Base-by-base conservation (phyloP, 768 basidiomycete species). In the Cyclocybe cylindracea region DNA sequence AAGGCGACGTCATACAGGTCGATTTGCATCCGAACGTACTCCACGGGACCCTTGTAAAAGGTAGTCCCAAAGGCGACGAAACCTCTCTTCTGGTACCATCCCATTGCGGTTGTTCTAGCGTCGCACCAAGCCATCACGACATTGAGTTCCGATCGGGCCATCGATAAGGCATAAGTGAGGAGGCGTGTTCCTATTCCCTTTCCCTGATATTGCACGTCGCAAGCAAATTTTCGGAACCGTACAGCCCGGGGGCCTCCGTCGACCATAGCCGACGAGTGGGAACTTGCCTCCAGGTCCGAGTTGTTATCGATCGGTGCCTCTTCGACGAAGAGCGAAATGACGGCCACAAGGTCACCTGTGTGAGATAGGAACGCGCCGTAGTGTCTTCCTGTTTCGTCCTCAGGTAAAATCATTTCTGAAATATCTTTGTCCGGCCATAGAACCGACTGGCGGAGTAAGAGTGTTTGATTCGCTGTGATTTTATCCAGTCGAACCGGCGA, bases 171-270 rank as follows among this genome's bases (percentile, higher is more conserved):
- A 57, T 76, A 64, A 43, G 62, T 55, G 36, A 88, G 67, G 39
- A 85, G 70, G 44, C 60, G 65, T 19, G 78, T 76, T 33, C 80
- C 83, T 53, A 87, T 70, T 19, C 83, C 83, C 54, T 60, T 73
- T 16, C 77, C 72, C 66, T 83, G 84, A 60, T 74, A 72, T n/a
- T 63, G 55, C 32, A 73, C 69, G 40, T 76, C 70, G 65, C 80
- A 86, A 13, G 83, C 79, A 60, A 86, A 86, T 61, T 85, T 86
- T 54, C 82, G 72, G 67, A 85, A 84, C 29, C 81, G 76, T 16
- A 75, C 74, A 8, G 64, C 55, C 43, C 11, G 64, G 24, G 24
- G 42, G 57, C 37, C 16, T 33, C 47, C 41, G 59, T 37, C 48
- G 48, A 43, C 40, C 37, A 19, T 50, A 46, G 39, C 19, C 41